These are phyloP conservation scores for Taphrina betulina DNA, from an alignment of 1,139 yeast genomes.

Conservation along the genomic window DNA sequence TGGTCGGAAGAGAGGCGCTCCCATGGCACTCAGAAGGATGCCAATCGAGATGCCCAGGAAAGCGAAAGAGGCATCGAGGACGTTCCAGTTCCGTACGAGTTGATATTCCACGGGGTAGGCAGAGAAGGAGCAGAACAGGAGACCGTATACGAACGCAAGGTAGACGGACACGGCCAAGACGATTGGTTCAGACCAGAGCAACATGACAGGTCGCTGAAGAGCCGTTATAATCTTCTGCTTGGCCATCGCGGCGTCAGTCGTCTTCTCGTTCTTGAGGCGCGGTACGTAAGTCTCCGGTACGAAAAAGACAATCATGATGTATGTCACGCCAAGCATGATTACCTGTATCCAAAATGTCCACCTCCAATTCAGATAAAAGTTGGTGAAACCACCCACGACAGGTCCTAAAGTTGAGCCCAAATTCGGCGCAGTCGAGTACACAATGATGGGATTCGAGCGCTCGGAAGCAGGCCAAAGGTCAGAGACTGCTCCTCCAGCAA, in stretches of 20 bases:
- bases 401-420: constrained; percentile 79
- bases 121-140: constrained; percentile 69
- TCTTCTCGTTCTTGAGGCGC: constrained; percentile 49
- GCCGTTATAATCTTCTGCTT: constrained; percentile 23
- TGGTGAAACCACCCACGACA: constrained; percentile 71
- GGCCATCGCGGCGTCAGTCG: constrained; percentile 8
- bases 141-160: constrained; percentile 60
- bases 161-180: constrained; percentile 57
- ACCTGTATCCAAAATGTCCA: constrained; percentile 58
- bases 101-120: constrained; percentile 75
- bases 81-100: constrained; percentile 56
- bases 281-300: constrained; percentile 91
- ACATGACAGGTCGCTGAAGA: constrained; percentile 51
- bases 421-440: constrained; percentile 63
- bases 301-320: constrained; percentile 56
- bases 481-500: constrained; percentile 82
- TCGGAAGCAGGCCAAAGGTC: constrained; percentile 18
- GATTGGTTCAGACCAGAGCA: constrained; percentile 61
- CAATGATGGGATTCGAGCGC: constrained; percentile 37
- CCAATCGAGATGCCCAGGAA: constrained; percentile 56
- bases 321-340: constrained; percentile 50
- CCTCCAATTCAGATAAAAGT: constrained; percentile 62
- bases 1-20: constrained; percentile 42
- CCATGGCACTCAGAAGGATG: constrained; percentile 38
- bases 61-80: constrained; percentile 57